Evolutionary conservation across 768 basidiomycete genomes (phyloP).

Genomic region (Strobilomyces confusus): DNA sequence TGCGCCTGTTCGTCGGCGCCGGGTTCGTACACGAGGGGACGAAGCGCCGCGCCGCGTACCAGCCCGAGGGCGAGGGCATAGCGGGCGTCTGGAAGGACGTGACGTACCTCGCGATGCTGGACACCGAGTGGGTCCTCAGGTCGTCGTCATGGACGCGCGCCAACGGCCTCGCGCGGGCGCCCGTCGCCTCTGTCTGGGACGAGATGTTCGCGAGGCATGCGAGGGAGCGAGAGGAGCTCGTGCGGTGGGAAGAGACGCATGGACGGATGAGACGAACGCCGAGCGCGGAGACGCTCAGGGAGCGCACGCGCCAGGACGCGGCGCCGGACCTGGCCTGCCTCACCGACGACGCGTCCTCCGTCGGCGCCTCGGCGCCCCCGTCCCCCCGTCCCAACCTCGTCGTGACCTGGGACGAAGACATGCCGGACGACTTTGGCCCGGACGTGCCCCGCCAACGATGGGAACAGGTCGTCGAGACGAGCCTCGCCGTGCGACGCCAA

Average conservation of each 20-base stretch:
- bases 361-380: constrained; percentile 16
- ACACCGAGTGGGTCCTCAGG: constrained; percentile 54
- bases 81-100: constrained; percentile 53
- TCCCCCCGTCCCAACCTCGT: constrained; percentile 17
- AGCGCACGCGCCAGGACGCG: background rate
- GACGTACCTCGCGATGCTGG: constrained; percentile 56
- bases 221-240: constrained; percentile 51
- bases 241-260: constrained; percentile 46
- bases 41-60: constrained; percentile 50
- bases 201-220: constrained; percentile 57
- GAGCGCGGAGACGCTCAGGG: constrained; percentile 43
- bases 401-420: constrained; percentile 15
- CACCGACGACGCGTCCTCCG: constrained; percentile 18
- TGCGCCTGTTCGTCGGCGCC: constrained; percentile 44
- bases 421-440: constrained; percentile 2
- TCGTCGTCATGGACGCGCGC: constrained; percentile 18
- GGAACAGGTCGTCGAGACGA: constrained; percentile 15
- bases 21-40: constrained; percentile 65
- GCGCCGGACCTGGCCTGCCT: constrained; percentile 11
- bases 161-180: constrained; percentile 1
- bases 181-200: constrained; percentile 52
- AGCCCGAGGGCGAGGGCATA: constrained; percentile 34
- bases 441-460: constrained; percentile 4
- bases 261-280: constrained; percentile 28
- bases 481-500: constrained; percentile 1